phyloP scores from a whole-genome alignment of 1,284 basidiomycete genomes.

The Cutaneotrichosporon daszewskae region DNA sequence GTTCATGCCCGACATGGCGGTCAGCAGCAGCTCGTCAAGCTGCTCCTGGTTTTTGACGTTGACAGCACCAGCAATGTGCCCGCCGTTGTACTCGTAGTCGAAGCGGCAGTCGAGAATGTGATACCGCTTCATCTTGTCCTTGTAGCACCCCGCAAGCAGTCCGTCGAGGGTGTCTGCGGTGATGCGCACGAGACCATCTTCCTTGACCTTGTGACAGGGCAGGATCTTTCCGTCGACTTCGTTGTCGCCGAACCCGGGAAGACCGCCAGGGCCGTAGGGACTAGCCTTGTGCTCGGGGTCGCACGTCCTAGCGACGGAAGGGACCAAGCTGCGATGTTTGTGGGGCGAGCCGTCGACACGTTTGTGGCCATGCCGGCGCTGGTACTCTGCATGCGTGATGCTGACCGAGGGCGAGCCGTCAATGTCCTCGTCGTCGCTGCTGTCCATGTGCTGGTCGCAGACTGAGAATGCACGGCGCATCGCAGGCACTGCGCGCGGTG shows the following conservation, averaged over 20 bases:
- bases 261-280: constrained; percentile 46
- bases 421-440: constrained; percentile 33
- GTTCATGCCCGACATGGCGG: constrained; percentile 50
- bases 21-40: constrained; percentile 75
- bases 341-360: constrained; percentile 6
- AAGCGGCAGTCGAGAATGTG: constrained; percentile 94
- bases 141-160: constrained; percentile 67
- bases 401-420: too few relatives aligned
- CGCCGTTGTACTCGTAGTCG: constrained; percentile 91
- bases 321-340: too few relatives aligned
- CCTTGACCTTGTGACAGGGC: constrained; percentile 85
- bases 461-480: constrained; percentile 47
- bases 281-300: too few relatives aligned
- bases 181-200: constrained; percentile 93
- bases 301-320: too few relatives aligned
- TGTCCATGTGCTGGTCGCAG: constrained; percentile 32
- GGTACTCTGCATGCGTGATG: constrained; percentile 26
- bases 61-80: constrained; percentile 85
- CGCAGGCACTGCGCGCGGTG: constrained; percentile 10
- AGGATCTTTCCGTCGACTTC: constrained; percentile 87
- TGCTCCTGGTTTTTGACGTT: constrained; percentile 81
- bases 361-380: constrained; percentile 20
- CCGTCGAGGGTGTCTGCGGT: constrained; percentile 69
- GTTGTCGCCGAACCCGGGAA: constrained; percentile 83
- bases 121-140: constrained; percentile 60